Percentiles rank a stretch among this genome's conserved stretches.
Evolutionary conservation across 164 flowering plant species (phyloP).

Genomic region (Cinnamomum micranthum): DNA sequence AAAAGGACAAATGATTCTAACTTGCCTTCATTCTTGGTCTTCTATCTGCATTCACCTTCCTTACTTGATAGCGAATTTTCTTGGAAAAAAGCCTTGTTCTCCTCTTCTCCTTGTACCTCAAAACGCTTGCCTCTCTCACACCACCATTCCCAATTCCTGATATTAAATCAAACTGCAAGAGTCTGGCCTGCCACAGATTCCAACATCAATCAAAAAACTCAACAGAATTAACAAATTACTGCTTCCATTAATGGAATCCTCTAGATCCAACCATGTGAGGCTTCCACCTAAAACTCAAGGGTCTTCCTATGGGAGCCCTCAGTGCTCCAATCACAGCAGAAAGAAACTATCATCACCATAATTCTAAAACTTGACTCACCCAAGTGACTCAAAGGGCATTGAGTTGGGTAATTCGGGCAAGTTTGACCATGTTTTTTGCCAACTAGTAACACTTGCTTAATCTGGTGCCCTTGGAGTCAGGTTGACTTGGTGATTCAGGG

Average conservation of each 20-base stretch:
- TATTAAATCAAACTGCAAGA: constrained; percentile 73
- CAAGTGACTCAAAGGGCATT: too few relatives aligned
- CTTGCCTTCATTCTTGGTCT: constrained; percentile 93
- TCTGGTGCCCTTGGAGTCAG: too few relatives aligned
- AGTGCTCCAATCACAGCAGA: too few relatives aligned
- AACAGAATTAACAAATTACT: not conserved
- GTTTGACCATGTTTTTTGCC: too few relatives aligned
- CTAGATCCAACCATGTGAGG: too few relatives aligned
- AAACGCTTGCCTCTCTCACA: constrained; percentile 85
- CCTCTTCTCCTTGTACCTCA: constrained; percentile 83
- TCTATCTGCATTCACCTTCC: constrained; percentile 91
- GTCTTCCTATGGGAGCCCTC: too few relatives aligned
- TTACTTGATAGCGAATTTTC: constrained; percentile 85
- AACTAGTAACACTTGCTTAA: too few relatives aligned
- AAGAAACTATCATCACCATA: not conserved
- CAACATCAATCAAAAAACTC: constrained; percentile 1
- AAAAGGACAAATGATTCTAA: not conserved
- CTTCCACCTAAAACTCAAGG: too few relatives aligned
- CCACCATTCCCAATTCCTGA: constrained; percentile 48
- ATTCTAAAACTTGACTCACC: not conserved
- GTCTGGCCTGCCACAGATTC: constrained; percentile 53
- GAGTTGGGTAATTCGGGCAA: too few relatives aligned
- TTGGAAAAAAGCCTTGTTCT: constrained; percentile 81
- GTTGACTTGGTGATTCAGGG: too few relatives aligned
- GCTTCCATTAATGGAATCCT: not conserved